Evolutionary conservation across 768 basidiomycete genomes (phyloP), one percentile per base, ranked within the genome.

Genomic region (Amanita molliuscula): DNA sequence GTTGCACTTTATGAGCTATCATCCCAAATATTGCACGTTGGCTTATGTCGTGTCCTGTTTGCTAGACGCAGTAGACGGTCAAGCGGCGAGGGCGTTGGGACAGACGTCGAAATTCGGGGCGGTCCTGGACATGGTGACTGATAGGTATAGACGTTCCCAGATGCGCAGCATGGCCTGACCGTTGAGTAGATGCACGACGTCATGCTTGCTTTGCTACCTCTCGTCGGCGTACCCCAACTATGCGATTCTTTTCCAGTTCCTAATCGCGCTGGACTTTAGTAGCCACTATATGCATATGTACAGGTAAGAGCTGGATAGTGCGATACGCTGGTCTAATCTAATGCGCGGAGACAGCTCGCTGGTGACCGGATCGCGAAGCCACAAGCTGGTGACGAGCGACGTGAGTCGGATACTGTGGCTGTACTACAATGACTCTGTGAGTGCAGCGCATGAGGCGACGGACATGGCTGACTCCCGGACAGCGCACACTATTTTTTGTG

Each of bases 281-380:
- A 95, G 91, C 57, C 96, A 98, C 67, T 98, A 98, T 68, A 97
- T 98, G 81, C 96, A 98, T 66, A 99, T 98, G 96, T 96, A 97
- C 66, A 96, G 95, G 95, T 94, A 59, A 47, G 57, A 48, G 44
- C 15, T 36, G 16, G 11, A 48, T 47, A 50, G 41, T 11, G 37
- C 11, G 37, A 15, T 34, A 21, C 26, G 9, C 33, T 23, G 10
- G 31, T 35, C 55, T 51, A 6, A 50, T 41, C 52, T 59, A 44
- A 64, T 47, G 1, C 20, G 43, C 25, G n/a, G 34, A 48, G 21
- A 15, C 51, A 99, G 95, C 60, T 95, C 95, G 28, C 78, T 99
- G n/a, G 78, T 88, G 16, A 96, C 94, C 18, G 96, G 96, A 21
- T 88, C 92, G 6, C 75, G 78, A 48, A 94, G 88, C 60, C 96